Base-by-base conservation (phyloP, 768 basidiomycete genomes). In the Mycena venus region DNA sequence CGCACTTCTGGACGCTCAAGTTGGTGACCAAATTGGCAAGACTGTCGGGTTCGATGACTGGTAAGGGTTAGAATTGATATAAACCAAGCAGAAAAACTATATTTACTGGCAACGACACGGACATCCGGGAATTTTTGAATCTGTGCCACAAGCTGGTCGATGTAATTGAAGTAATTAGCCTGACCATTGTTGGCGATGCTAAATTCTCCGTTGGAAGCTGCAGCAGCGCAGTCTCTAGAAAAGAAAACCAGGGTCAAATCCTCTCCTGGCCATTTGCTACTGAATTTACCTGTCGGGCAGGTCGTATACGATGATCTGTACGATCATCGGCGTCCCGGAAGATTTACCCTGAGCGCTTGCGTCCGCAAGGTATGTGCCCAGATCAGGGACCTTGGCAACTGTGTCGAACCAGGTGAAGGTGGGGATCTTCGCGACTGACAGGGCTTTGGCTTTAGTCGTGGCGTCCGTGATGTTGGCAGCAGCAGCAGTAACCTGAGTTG, bases 11-110 rank as follows among this genome's bases (percentile, higher is more conserved):
- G 40, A 91, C 89, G 81, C 81, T 90, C 81, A 91, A 77, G 87
- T 92, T 93, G 79, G 91, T 92, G 78, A 93, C 91, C 78, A 93
- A 78, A 85, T 92, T 92, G 71, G 91, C 91, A 56, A 93, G 83
- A 49, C 91, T 91, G 81, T 92, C 92, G 73, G 92, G 91, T 81
- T 92, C 91, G 66, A 91, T 87, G 80, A 91, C 90, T 76, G 56
- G 4, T 2, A 10, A 21, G 17, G 21, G 38, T 70, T 7, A 70
- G 64, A 60, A 66, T 8, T 17, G 9, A 10, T 11, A 27, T 25
- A 23, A 31, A 21, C 1, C 1, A 10, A 11, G 56, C 0, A 27
- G 40, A 1, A 74, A 65, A 63, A 36, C n/a, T n/a, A 21, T 38
- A 67, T 55, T 59, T 34, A 76, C 75, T 59, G 60, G 91, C 91